Evolutionary conservation across 225 moss, liverwort and hornwort genomes (phyloP).

Genomic region (Lunularia cruciata): DNA sequence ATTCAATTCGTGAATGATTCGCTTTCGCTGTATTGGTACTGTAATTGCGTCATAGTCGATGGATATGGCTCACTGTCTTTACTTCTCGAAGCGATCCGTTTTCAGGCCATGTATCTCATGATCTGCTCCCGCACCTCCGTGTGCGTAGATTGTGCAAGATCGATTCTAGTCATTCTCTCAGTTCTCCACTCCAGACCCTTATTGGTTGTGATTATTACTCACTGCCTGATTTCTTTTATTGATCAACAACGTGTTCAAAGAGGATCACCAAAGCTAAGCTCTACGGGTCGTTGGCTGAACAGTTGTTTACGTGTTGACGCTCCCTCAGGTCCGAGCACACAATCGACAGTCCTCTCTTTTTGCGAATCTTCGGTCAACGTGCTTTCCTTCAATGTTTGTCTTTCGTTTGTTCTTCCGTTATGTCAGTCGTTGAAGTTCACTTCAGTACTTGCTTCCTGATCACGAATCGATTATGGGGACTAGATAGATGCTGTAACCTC

Average conservation of each 20-base stretch:
- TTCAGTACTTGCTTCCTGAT: too few relatives aligned
- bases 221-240: neutral
- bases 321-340: too few relatives aligned
- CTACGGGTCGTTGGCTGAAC: neutral
- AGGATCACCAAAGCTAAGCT: neutral
- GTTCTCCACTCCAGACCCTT: too few relatives aligned
- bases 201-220: too few relatives aligned
- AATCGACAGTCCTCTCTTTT: neutral
- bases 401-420: too few relatives aligned
- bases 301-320: neutral
- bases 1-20: neutral
- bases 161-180: too few relatives aligned
- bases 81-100: neutral
- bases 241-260: neutral
- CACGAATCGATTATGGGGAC: too few relatives aligned
- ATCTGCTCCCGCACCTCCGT: neutral
- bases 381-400: neutral
- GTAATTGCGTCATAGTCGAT: neutral
- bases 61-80: neutral
- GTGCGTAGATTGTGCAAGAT: neutral
- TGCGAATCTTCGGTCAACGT: neutral
- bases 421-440: too few relatives aligned
- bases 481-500: too few relatives aligned
- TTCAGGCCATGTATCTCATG: neutral
- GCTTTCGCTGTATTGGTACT: neutral